Base-by-base conservation (phyloP, 331 rosid species). In the Stylosanthes scabra region DNA sequence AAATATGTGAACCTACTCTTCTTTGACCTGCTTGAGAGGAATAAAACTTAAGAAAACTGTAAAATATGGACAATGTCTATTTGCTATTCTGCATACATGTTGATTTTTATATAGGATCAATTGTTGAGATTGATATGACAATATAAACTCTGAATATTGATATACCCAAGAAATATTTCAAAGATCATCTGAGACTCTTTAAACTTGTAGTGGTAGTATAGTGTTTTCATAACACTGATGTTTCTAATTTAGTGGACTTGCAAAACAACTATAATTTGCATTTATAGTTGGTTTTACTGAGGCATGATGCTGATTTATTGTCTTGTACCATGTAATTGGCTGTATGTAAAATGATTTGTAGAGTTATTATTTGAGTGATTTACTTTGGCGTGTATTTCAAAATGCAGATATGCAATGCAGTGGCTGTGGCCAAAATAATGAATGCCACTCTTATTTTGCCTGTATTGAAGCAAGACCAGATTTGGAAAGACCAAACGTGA, bases 401-500 rank as follows among this genome's bases (percentile, higher is more conserved):
- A 74, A 57, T 83, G 86, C 98, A 95, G 99, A 95, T 95, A 77
- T 95, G 99, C 88, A 95, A 95, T 86, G 98, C 98, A 7, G 98
- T 95, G 82, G 99, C 98, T 59, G 99, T 95, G 75, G 98, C 98
- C 71, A 95, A 95, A 85, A 90, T 95, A 80, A 84, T 95, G 90
- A 92, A 95, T 83, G 97, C 98, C 56, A 95, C 97, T 71, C 97
- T 95, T 81, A 90, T 95, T 80, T 83, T 95, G 82, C 99, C 98
- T 3, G 99, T 95, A 64, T 84, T 95, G 85, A 95, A 95, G 86
- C 98, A 95, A 86, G 98, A 95, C 67, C 99, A 95, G 84, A 95
- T 92, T 76, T 95, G 99, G 99, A 92, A 95, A 83, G 99, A 95
- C 74, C 93, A 87, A 90, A 95, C 98, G 99, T 95, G 80, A 95